Base-by-base conservation (phyloP, 2,329 filamentous ascomycete genomes). In the Tolypocladium ophioglossoides region DNA sequence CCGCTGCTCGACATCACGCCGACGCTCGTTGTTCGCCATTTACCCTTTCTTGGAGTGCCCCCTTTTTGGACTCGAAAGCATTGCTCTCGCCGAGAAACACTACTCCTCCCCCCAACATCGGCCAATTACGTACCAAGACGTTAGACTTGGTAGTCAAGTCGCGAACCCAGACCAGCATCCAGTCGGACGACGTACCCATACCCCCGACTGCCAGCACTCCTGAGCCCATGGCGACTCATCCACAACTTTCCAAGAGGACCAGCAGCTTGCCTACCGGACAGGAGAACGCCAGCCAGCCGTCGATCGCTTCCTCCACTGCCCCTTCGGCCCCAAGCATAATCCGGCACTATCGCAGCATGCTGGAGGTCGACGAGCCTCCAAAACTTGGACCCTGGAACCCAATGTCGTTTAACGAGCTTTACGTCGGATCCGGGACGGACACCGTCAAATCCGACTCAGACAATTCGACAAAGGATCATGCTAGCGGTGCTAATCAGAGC, bases 271-370 rank as follows among this genome's bases (percentile, higher is more conserved):
- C 65, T 1, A 48, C 53, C 16, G 59, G 50, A 9, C 56, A 62
- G 39, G 59, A 59, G 11, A 60, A 58, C 27, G 10, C 38, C 16
- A 35, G 47, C 8, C 44, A 52, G 14, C 51, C 52, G 20, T 54
- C 56, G 22, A 20, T 52, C 12, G 46, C 59, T 2, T 47, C 58
- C 14, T 52, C 53, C 32, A 52, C 47, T 12, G 35, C 58, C 3
- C 51, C 59, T 10, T 53, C 52, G 38, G 46, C 58, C 2, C 54
- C 60, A 22, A 52, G 52, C 50, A 61, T 59, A 5, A 54, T 63
- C 38, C 68, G 59, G 8, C 69, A 70, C 46, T 78, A 74, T 59
- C 72, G 75, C 56, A 82, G 78, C 64, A 78, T 82, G 78, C 69
- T 81, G 22, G 74, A 78, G 48, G 68, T 81, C 20, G 77, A 78